These are phyloP conservation scores for Niebla homalea DNA, from an alignment of 495 filamentous ascomycete species.

Conservation along the genomic window DNA sequence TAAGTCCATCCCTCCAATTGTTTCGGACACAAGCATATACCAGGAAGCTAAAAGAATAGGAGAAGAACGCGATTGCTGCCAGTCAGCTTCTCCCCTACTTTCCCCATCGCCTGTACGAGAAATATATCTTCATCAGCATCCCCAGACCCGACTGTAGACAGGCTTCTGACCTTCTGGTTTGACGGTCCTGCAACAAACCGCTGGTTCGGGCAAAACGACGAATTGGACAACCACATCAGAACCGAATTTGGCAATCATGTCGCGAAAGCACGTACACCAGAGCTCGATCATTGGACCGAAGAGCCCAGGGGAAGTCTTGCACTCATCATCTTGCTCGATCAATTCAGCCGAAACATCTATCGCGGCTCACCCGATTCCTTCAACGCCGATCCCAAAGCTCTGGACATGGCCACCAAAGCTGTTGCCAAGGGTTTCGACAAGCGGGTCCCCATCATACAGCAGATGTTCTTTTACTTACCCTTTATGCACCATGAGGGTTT, in stretches of 20 bases:
- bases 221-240: background rate
- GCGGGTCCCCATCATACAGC: constrained; percentile 15
- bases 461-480: constrained; percentile 25
- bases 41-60: background rate
- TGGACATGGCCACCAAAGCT: constrained; percentile 16
- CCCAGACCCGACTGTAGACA: background rate
- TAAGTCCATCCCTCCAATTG: no score
- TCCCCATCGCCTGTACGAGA: background rate
- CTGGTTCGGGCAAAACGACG: constrained; percentile 2
- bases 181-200: background rate
- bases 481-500: constrained; percentile 26
- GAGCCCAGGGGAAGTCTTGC: constrained; percentile 17
- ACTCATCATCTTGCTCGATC: constrained; percentile 24
- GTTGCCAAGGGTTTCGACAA: constrained; percentile 22
- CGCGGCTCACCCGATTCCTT: constrained; percentile 19
- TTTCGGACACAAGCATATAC: background rate
- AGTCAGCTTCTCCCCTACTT: no score
- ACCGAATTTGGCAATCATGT: background rate
- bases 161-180: background rate
- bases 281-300: constrained; percentile 4
- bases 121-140: background rate
- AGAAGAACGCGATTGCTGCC: no score
- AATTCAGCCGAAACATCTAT: constrained; percentile 26
- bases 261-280: background rate
- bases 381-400: constrained; percentile 22